These are phyloP conservation scores for Cinnamomum chago DNA, from an alignment of 164 flowering plant species.

Conservation along the genomic window DNA sequence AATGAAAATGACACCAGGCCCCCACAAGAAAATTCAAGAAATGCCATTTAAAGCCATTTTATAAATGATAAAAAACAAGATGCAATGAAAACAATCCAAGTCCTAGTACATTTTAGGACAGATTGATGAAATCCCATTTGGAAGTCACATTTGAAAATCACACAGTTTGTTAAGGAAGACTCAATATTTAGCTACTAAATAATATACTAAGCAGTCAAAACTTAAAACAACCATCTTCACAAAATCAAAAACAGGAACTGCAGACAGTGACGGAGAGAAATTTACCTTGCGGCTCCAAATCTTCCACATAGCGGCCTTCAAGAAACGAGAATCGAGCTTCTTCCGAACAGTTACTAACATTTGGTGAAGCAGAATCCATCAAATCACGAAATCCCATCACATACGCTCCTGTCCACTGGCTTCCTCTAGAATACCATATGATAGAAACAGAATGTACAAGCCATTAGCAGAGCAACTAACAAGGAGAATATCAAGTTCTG, in stretches of 20 bases:
- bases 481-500: background rate
- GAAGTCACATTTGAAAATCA: background rate
- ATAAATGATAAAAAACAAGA: background rate
- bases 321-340: slow-evolving; percentile 90
- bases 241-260: background rate
- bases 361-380: slow-evolving; percentile 36
- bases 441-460: no score
- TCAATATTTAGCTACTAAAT: background rate
- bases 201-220: background rate
- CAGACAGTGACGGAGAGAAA: slow-evolving; percentile 3
- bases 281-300: slow-evolving; percentile 52
- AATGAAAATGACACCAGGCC: background rate
- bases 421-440: slow-evolving; percentile 41
- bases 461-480: background rate
- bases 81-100: background rate
- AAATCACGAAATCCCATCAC: slow-evolving; percentile 69
- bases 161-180: background rate
- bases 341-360: slow-evolving; percentile 24
- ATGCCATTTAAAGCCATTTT: background rate
- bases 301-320: slow-evolving; percentile 85
- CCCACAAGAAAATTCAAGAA: background rate
- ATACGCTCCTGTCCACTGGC: slow-evolving; percentile 90
- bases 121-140: background rate
- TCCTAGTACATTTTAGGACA: no score
- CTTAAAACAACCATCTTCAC: background rate